These are phyloP conservation scores for Metschnikowia drakensbergensis DNA, from an alignment of 805 yeast genomes.

Conservation along the genomic window DNA sequence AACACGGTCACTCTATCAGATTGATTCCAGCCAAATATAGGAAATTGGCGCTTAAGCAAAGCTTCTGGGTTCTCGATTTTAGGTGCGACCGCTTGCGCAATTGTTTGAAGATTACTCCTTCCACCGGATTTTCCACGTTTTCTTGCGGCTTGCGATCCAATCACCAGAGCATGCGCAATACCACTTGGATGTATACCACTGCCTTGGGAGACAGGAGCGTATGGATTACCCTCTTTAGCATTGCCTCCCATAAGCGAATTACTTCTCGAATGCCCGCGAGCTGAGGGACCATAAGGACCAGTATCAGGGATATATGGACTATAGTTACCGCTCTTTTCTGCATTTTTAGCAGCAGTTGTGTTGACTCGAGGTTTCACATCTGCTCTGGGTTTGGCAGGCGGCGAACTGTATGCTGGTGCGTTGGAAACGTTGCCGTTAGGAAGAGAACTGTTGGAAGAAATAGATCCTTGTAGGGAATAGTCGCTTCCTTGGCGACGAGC, in stretches of 20 bases:
- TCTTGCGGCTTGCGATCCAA: slow-evolving; percentile 6
- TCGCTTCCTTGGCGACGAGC: not conserved
- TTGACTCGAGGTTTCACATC: slow-evolving; percentile 19
- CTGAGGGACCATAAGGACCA: slow-evolving; percentile 44
- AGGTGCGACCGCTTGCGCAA: slow-evolving; percentile 4
- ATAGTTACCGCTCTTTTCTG: slow-evolving; percentile 21
- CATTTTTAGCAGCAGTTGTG: slow-evolving; percentile 22
- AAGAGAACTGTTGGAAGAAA: not conserved
- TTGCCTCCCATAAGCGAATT: slow-evolving; percentile 38
- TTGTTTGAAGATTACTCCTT: slow-evolving; percentile 6
- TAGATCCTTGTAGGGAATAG: not conserved
- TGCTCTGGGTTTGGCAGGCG: not conserved
- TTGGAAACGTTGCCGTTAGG: not conserved
- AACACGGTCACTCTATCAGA: slow-evolving; percentile 28
- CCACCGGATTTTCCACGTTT: slow-evolving; percentile 13
- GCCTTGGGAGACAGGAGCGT: slow-evolving; percentile 31
- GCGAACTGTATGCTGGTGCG: not conserved
- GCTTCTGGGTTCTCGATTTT: slow-evolving; percentile 50
- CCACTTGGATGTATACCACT: slow-evolving; percentile 15
- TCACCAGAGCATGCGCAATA: slow-evolving; percentile 9
- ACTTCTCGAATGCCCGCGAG: slow-evolving; percentile 37
- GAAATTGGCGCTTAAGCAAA: slow-evolving; percentile 61
- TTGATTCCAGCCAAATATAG: slow-evolving; percentile 62
- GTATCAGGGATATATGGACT: slow-evolving; percentile 43
- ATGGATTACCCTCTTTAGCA: slow-evolving; percentile 40